These are phyloP conservation scores for Daphne laureola DNA, from an alignment of 441 rosid genomes.

Conservation along the genomic window DNA sequence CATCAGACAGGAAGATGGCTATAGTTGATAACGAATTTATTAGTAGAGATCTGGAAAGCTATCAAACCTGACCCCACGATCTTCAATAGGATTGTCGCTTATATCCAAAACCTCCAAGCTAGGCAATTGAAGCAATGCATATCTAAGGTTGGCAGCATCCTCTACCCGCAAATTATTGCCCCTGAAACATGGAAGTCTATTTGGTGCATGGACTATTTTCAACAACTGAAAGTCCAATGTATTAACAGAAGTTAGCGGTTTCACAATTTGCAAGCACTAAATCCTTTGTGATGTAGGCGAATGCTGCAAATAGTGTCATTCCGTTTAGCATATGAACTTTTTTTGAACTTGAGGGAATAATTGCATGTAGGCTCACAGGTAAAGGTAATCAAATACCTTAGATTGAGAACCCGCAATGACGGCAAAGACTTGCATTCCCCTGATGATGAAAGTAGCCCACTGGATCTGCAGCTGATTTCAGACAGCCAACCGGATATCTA, in stretches of 20 bases:
- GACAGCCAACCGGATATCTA: slow-evolving; percentile 88
- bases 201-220: slow-evolving; percentile 10
- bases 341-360: background rate
- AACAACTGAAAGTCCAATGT: slow-evolving; percentile 6
- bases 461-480: slow-evolving; percentile 40
- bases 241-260: background rate
- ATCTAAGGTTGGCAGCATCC: slow-evolving; percentile 52
- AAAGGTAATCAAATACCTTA: slow-evolving; percentile 38
- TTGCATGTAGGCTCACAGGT: slow-evolving; percentile 10
- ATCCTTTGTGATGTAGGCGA: background rate
- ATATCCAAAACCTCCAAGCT: slow-evolving; percentile 64
- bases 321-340: slow-evolving; percentile 3
- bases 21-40: no score
- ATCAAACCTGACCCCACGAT: slow-evolving; percentile 69
- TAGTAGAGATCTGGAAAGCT: background rate
- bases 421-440: slow-evolving; percentile 42
- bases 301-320: background rate
- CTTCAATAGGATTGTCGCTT: slow-evolving; percentile 76
- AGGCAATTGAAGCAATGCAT: slow-evolving; percentile 54
- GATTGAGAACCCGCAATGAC: slow-evolving; percentile 50
- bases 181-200: slow-evolving; percentile 33
- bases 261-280: slow-evolving; percentile 5
- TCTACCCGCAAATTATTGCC: slow-evolving; percentile 62
- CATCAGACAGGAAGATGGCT: slow-evolving; percentile 12
- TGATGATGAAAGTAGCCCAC: slow-evolving; percentile 19